Evolutionary conservation across 2,329 filamentous ascomycete species (phyloP), one percentile per base, ranked within the genome.

Genomic region (Fusarium avenaceum): DNA sequence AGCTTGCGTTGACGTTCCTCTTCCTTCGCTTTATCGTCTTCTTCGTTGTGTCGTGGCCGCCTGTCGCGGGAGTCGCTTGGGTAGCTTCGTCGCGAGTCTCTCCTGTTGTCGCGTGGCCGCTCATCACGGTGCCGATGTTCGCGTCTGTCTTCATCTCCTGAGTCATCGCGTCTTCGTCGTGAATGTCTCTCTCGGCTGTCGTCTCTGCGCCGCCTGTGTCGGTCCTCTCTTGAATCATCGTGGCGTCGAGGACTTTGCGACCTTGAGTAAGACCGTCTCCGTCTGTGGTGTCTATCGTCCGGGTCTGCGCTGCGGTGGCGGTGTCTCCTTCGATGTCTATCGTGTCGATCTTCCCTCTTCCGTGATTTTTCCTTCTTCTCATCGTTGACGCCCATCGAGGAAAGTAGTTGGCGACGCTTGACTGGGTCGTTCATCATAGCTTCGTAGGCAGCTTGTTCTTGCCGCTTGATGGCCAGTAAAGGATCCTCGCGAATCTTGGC

Each of bases 401-500:
- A 85, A 26, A 96, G 83, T 32, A 96, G 77, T 74, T 92, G 88
- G 61, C 86, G 83, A 67, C 90, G 84, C 80, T 87, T 89, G 66
- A 87, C 84, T 0, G 91, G 90, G 72, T 93, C 91, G 71, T 90
- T 92, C 88, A 92, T 94, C 87, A 93, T 90, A 10, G 89, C 86
- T 72, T 91, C 89, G 76, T 93, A 93, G 3, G 91, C 90, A 28
- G 90, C 90, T 78, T 95, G 92, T 77, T 98, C 94, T 76, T 96
- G 91, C 76, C 90, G 92, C 84, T 97, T 97, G 78, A 99, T 97
- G 24, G 94, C 93, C 33, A 98, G 83, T 74, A 99, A 85, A 1
- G 96, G 96, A 76, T 99, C 96, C 69, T 96, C 92, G 67, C 94
- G 86, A 46, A 98, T 90, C 82, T 99, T 99, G 47, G 89, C 81